Evolutionary conservation across 176 grass and related monocot genomes (phyloP).

Genomic region (Avena sativa): DNA sequence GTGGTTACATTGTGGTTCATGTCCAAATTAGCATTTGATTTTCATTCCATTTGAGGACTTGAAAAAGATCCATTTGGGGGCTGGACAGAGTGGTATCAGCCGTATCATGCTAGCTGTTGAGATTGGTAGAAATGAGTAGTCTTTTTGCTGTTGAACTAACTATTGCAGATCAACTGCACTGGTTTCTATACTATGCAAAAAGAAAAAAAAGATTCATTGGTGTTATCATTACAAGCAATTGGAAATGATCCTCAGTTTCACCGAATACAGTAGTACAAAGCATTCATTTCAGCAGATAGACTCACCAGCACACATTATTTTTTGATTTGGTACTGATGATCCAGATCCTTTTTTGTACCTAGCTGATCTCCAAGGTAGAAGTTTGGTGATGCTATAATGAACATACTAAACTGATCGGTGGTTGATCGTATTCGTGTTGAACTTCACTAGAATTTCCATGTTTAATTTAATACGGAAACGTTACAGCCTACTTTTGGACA

Average conservation of each 20-base stretch:
- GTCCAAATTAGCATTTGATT: not conserved
- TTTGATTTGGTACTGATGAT: slow-evolving; percentile 35
- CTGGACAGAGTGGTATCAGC: slow-evolving; percentile 28
- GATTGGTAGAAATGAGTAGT: slow-evolving; percentile 13
- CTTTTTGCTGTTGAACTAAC: not conserved
- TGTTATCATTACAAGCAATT: slow-evolving; percentile 18
- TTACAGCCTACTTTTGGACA: too few relatives aligned
- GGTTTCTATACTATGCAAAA: not conserved
- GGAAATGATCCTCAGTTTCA: slow-evolving; percentile 11
- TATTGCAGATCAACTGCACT: not conserved
- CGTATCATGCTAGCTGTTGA: slow-evolving; percentile 18
- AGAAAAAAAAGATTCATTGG: not conserved
- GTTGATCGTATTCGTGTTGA: not conserved
- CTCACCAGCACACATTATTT: slow-evolving; percentile 2
- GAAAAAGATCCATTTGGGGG: not conserved
- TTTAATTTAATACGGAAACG: too few relatives aligned
- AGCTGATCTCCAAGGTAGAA: slow-evolving; percentile 15
- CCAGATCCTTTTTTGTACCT: not conserved
- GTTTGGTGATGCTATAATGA: slow-evolving; percentile 25
- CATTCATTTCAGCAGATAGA: slow-evolving; percentile 37
- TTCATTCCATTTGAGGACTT: not conserved
- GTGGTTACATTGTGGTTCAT: slow-evolving; percentile 21
- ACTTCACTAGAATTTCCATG: not conserved
- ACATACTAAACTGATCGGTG: not conserved
- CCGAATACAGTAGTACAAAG: slow-evolving; percentile 4